These are phyloP conservation scores for Fraxinus paxiana DNA, from an alignment of 305 asterid genomes.

Conservation along the genomic window DNA sequence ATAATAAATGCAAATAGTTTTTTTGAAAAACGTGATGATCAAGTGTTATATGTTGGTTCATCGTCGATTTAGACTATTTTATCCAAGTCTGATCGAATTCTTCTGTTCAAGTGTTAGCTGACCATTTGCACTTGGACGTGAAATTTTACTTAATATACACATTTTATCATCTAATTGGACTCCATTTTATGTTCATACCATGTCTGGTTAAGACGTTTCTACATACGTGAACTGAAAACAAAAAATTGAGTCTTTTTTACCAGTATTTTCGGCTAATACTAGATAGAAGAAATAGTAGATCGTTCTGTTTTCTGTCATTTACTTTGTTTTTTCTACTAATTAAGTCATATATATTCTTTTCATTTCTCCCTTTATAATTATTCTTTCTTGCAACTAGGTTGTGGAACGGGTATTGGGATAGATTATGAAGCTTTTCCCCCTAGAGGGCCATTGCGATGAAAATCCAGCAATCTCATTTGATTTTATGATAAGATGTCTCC, in stretches of 20 bases:
- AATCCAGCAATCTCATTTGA: slow-evolving; percentile 67
- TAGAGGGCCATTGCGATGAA: slow-evolving; percentile 81
- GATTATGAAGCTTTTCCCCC: slow-evolving; percentile 89
- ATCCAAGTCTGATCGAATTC: neutral
- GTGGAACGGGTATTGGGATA: slow-evolving; percentile 90
- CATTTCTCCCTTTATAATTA: neutral
- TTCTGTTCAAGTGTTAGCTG: neutral
- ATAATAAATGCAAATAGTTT: too few species aligned
- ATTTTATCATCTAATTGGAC: neutral
- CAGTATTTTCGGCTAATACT: neutral
- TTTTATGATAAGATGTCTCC: slow-evolving; percentile 5
- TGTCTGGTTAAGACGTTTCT: neutral
- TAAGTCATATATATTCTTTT: neutral
- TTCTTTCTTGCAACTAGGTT: slow-evolving; percentile 45
- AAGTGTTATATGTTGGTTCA: neutral
- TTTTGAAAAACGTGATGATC: neutral
- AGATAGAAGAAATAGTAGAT: neutral
- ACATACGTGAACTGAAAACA: neutral
- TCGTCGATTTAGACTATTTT: neutral
- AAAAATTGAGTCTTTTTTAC: neutral
- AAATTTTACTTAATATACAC: neutral
- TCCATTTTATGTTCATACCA: neutral
- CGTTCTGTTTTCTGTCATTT: neutral
- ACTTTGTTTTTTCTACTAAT: neutral
- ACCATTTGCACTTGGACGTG: neutral